A percentile compares a stretch with the other conserved stretches of the same genome.
Evolutionary conservation across 257 asterid species (phyloP).

Genomic region (Ilex aquifolium): DNA sequence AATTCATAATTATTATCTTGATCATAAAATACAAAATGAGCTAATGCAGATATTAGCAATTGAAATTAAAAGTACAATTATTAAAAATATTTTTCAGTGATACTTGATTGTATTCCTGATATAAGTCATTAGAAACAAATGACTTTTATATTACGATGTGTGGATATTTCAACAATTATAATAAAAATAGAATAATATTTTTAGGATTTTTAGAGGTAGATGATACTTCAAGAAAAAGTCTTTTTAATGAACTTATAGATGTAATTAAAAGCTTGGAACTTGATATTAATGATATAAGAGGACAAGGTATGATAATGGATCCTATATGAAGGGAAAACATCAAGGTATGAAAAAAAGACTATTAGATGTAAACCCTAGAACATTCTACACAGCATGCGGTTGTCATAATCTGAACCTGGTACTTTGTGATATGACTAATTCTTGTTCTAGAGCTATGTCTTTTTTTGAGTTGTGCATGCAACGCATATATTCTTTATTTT

Average conservation of each 20-base stretch:
- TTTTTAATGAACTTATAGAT: no score
- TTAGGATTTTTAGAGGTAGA: background rate
- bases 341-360: background rate
- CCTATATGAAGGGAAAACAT: slow-evolving; percentile 1
- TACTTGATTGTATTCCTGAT: no score
- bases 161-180: background rate
- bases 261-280: no score
- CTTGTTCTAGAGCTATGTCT: background rate
- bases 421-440: no score
- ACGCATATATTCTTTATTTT: background rate
- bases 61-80: background rate
- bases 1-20: background rate
- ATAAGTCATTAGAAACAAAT: no score
- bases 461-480: background rate
- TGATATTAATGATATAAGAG: no score
- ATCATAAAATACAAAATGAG: background rate
- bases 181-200: background rate
- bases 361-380: background rate
- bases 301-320: background rate
- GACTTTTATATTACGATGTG: no score
- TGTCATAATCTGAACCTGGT: background rate
- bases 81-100: background rate
- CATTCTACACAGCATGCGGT: background rate
- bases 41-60: background rate
- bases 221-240: no score